phyloP scores from a whole-genome alignment of 768 basidiomycete species.

The Suillus luteus region DNA sequence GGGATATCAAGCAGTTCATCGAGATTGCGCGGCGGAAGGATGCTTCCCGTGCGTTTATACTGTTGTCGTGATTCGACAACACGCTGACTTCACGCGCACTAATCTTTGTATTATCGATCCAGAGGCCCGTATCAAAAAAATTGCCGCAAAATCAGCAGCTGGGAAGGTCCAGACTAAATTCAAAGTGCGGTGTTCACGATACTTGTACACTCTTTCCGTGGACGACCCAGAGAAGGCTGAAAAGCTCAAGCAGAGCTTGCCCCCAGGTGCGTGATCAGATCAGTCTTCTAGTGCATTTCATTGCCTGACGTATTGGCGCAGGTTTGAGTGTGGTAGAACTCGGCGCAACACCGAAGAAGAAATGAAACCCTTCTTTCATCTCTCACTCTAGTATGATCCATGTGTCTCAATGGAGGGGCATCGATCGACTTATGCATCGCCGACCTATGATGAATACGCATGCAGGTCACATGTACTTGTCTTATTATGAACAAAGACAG shows the following conservation, averaged over 20 bases:
- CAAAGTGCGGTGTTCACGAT: conserved; percentile 96
- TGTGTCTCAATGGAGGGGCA: background rate
- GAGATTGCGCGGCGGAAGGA: conserved; percentile 97
- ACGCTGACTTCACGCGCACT: conserved; percentile 6
- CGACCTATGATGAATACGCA: conserved; percentile 8
- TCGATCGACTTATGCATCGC: conserved; percentile 5
- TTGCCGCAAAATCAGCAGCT: conserved; percentile 61
- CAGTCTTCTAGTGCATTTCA: conserved; percentile 13
- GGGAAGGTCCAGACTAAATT: conserved; percentile 92
- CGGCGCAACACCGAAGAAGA: conserved; percentile 70
- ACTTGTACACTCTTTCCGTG: conserved; percentile 95
- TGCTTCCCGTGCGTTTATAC: conserved; percentile 77
- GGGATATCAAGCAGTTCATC: conserved; percentile 98
- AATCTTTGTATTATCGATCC: conserved; percentile 15
- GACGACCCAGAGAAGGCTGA: conserved; percentile 98
- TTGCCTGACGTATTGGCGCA: conserved; percentile 29
- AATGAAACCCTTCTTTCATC: conserved; percentile 44
- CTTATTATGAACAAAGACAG: conserved; percentile 7
- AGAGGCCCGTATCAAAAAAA: conserved; percentile 99
- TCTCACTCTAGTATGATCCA: conserved; percentile 4
- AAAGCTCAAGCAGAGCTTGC: conserved; percentile 93
- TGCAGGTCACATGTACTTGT: conserved; percentile 8
- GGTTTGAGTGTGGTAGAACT: conserved; percentile 76
- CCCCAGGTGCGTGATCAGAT: conserved; percentile 73
- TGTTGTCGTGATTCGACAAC: background rate